Percentiles rank a stretch among this genome's conserved stretches.
These are phyloP conservation scores for Mycena rosella DNA, from an alignment of 768 basidiomycete species.

Conservation along the genomic window DNA sequence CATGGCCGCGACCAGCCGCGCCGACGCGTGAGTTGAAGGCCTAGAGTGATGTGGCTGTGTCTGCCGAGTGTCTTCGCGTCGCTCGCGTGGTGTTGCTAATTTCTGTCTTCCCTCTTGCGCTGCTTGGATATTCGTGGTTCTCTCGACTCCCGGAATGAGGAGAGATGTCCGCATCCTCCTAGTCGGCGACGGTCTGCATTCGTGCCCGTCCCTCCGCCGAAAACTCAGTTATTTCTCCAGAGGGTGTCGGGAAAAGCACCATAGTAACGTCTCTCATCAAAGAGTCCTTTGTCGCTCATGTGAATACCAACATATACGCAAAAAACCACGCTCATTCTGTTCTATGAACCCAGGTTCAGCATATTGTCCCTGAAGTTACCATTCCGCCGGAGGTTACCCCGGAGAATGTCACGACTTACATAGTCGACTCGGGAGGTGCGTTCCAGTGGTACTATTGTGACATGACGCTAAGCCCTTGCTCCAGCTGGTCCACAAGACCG, in stretches of 20 bases:
- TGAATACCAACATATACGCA: conserved; percentile 51
- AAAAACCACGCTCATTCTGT: conserved; percentile 18
- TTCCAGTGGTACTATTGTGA: conserved; percentile 30
- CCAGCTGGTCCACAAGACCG: conserved; percentile 89
- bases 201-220: not conserved
- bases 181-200: conserved; percentile 87
- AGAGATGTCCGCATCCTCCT: conserved; percentile 95
- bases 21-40: too few species aligned
- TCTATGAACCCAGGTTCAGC: conserved; percentile 77
- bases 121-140: not conserved
- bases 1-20: too few species aligned
- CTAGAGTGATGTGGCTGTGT: too few species aligned
- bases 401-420: conserved; percentile 97
- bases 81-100: not conserved
- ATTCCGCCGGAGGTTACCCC: conserved; percentile 98
- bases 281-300: conserved; percentile 92
- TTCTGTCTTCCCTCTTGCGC: not conserved
- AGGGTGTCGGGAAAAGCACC: conserved; percentile 98
- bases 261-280: conserved; percentile 98
- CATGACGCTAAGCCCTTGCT: conserved; percentile 30
- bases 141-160: conserved; percentile 64
- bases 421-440: conserved; percentile 96
- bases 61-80: too few species aligned
- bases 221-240: conserved; percentile 56
- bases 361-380: conserved; percentile 96